Percentiles rank a stretch among this genome's conserved stretches.
Evolutionary conservation across 1,139 yeast species (phyloP).

Genomic region (Yamadazyma triangularis): DNA sequence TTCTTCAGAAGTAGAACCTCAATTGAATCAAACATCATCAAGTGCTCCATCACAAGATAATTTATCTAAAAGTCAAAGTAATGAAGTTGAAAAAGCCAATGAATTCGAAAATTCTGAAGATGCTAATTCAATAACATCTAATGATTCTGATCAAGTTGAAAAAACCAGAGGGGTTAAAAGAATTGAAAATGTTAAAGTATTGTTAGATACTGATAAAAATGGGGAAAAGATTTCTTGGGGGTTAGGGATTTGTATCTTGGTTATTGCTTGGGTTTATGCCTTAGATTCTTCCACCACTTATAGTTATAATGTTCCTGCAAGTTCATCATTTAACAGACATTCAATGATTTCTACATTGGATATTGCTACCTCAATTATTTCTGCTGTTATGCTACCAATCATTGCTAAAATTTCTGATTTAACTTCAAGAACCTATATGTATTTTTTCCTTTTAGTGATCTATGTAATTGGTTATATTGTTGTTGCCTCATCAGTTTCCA

Average conservation of each 20-base stretch:
- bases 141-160: neutral
- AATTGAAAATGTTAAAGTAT: conserved; percentile 8
- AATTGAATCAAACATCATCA: too few relatives aligned
- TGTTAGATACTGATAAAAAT: conserved; percentile 6
- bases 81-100: neutral
- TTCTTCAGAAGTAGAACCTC: too few relatives aligned
- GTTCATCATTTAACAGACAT: conserved; percentile 25
- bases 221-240: conserved; percentile 3
- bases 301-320: conserved; percentile 22
- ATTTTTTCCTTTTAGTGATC: conserved; percentile 15
- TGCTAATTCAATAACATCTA: neutral
- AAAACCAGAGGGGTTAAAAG: conserved; percentile 11
- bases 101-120: neutral
- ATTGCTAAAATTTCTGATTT: conserved; percentile 27
- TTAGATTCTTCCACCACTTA: conserved; percentile 32
- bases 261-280: conserved; percentile 30
- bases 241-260: conserved; percentile 16
- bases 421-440: conserved; percentile 24
- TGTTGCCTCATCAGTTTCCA: conserved; percentile 20
- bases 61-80: neutral
- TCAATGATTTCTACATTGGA: conserved; percentile 26
- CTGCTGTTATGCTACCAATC: conserved; percentile 22
- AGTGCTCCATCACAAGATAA: too few relatives aligned
- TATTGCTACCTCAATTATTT: conserved; percentile 23
- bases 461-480: conserved; percentile 23